Evolutionary conservation across 2,329 filamentous ascomycete genomes (phyloP).

Genomic region (Ophiostoma tasmaniense): DNA sequence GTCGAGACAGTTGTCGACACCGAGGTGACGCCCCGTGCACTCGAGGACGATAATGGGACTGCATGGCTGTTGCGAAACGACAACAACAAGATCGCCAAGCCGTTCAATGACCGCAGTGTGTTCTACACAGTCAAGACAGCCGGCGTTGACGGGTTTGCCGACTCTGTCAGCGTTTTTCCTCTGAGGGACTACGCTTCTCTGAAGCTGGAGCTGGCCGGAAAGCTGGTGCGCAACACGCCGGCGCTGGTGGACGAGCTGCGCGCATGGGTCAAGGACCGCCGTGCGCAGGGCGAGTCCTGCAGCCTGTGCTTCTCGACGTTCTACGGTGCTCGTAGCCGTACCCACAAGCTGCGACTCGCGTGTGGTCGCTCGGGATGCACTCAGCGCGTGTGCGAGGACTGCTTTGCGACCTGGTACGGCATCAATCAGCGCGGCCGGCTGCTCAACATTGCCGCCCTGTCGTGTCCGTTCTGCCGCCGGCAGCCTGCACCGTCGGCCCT

Average conservation of each 20-base stretch:
- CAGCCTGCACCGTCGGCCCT: conserved; percentile 32
- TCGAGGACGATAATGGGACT: conserved; percentile 35
- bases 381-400: conserved; percentile 36
- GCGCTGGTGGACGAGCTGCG: conserved; percentile 30
- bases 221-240: conserved; percentile 33
- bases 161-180: conserved; percentile 20
- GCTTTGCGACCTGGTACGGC: conserved; percentile 38
- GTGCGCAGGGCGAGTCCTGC: conserved; percentile 33
- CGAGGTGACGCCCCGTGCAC: conserved; percentile 31
- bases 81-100: conserved; percentile 27
- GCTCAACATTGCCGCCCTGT: conserved; percentile 40
- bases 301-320: conserved; percentile 36
- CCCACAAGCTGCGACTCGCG: conserved; percentile 32
- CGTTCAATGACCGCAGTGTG: conserved; percentile 30
- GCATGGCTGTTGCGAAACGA: conserved; percentile 39
- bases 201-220: conserved; percentile 28
- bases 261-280: conserved; percentile 31
- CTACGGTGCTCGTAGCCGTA: conserved; percentile 23
- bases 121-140: conserved; percentile 32
- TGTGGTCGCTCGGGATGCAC: conserved; percentile 39
- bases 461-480: conserved; percentile 43
- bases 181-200: neutral
- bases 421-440: conserved; percentile 35
- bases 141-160: conserved; percentile 19
- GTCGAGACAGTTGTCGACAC: conserved; percentile 30